These are phyloP conservation scores for Rhododendron griersonianum DNA, from an alignment of 148 eudicot genomes.

Conservation along the genomic window DNA sequence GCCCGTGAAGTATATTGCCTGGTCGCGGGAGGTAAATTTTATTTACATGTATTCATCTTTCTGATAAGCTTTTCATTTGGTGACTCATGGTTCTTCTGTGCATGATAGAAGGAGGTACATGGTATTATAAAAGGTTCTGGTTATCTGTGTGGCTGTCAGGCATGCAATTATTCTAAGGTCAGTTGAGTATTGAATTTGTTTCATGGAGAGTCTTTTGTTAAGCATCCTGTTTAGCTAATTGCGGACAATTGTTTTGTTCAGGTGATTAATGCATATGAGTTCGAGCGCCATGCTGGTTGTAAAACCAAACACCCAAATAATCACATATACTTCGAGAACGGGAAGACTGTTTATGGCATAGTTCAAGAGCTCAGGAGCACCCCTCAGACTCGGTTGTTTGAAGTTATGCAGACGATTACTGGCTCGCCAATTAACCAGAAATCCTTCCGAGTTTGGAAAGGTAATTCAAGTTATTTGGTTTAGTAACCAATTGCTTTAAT, in stretches of 20 bases:
- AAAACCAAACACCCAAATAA: conserved; percentile 91
- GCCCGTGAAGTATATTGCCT: conserved; percentile 75
- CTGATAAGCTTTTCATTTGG: conserved; percentile 4
- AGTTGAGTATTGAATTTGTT: conserved; percentile 12
- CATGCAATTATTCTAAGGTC: conserved; percentile 75
- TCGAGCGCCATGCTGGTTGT: conserved; percentile 85
- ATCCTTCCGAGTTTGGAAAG: conserved; percentile 76
- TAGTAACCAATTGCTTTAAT: neutral
- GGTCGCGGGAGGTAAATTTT: conserved; percentile 72
- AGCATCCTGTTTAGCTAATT: neutral
- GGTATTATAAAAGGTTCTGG: conserved; percentile 70
- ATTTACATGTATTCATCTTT: conserved; percentile 5
- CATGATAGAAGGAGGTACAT: conserved; percentile 57
- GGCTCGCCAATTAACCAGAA: conserved; percentile 75
- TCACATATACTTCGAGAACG: conserved; percentile 85
- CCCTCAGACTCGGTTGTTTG: conserved; percentile 64
- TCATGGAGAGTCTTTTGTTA: neutral
- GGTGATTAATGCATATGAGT: conserved; percentile 78
- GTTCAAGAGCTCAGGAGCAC: conserved; percentile 80
- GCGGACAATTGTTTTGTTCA: conserved; percentile 15
- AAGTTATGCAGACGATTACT: conserved; percentile 66
- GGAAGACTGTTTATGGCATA: conserved; percentile 71
- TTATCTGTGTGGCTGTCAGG: conserved; percentile 75
- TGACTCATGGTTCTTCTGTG: conserved; percentile 14
- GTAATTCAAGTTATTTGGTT: conserved; percentile 20